phyloP scores from a whole-genome alignment of 169 alveolate species.

The Ichthyophthirius multifiliis region DNA sequence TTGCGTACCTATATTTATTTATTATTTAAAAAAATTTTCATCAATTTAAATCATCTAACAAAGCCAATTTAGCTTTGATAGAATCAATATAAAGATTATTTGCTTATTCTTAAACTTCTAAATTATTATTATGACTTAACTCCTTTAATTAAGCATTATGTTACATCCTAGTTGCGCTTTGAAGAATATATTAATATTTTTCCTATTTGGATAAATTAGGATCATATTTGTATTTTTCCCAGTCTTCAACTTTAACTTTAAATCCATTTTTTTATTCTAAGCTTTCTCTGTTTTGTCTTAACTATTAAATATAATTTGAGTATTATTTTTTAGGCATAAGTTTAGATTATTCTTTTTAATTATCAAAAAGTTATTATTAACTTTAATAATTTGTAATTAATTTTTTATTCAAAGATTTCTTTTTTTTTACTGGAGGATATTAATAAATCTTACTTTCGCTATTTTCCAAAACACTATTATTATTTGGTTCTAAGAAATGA shows the following conservation, averaged over 20 bases:
- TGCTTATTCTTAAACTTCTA: slow-evolving; percentile 18
- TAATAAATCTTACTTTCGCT: too few species aligned
- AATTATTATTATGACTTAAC: slow-evolving; percentile 16
- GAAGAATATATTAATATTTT: neutral
- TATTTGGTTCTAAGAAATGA: too few species aligned
- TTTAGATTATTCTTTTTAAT: slow-evolving; percentile 36
- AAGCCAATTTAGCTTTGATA: slow-evolving; percentile 24
- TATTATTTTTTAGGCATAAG: slow-evolving; percentile 14
- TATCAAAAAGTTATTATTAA: too few species aligned
- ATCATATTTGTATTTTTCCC: slow-evolving; percentile 10
- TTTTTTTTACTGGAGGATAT: too few species aligned
- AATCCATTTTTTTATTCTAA: neutral
- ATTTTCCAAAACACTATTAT: too few species aligned
- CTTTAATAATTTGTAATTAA: too few species aligned
- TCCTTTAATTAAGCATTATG: slow-evolving; percentile 29
- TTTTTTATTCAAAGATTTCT: too few species aligned
- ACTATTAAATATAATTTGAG: slow-evolving; percentile 18
- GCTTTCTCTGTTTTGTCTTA: neutral
- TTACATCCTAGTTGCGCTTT: slow-evolving; percentile 6
- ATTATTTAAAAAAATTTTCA: too few species aligned
- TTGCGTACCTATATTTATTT: too few species aligned
- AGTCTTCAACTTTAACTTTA: neutral
- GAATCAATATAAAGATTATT: slow-evolving; percentile 40
- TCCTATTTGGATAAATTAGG: neutral
- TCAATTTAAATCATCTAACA: slow-evolving; percentile 23